These are phyloP conservation scores for Aspergillus luchuensis DNA, from an alignment of 2,329 filamentous ascomycete genomes.

Conservation along the genomic window DNA sequence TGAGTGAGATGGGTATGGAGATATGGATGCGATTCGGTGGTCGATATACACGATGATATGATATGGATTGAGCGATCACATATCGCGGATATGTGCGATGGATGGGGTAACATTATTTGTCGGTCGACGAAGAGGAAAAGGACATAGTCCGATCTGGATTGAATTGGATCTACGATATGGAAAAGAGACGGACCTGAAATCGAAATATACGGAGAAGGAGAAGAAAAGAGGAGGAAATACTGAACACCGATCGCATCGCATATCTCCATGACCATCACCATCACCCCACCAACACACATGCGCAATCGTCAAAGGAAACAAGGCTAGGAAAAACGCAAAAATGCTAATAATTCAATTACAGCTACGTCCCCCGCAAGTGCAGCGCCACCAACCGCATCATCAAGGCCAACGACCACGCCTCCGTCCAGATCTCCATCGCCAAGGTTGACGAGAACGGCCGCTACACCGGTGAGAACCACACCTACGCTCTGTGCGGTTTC, in stretches of 20 bases:
- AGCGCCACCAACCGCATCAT: constrained; percentile 99
- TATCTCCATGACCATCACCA: too few species aligned
- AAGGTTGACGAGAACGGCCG: constrained; percentile 99
- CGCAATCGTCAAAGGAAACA: not conserved
- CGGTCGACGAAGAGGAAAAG: too few species aligned
- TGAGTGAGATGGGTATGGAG: not conserved
- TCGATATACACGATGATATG: too few species aligned
- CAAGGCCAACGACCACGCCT: constrained; percentile 99
- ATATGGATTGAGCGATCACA: too few species aligned
- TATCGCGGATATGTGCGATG: too few species aligned
- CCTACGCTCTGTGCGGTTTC: constrained; percentile 96
- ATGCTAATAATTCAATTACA: constrained; percentile 42
- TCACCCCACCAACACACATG: too few species aligned
- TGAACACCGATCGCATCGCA: not conserved
- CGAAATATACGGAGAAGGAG: not conserved
- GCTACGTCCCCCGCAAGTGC: constrained; percentile 99
- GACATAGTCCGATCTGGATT: too few species aligned
- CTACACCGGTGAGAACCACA: constrained; percentile 94
- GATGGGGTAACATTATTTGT: too few species aligned
- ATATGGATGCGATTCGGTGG: not conserved
- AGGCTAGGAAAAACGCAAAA: constrained; percentile 1
- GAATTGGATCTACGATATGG: too few species aligned
- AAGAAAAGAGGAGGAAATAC: constrained; percentile 6
- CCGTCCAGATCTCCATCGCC: constrained; percentile 93
- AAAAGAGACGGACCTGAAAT: not conserved